Base-by-base conservation (phyloP, 345 rosid genomes). In the Eucalyptus melliodora region DNA sequence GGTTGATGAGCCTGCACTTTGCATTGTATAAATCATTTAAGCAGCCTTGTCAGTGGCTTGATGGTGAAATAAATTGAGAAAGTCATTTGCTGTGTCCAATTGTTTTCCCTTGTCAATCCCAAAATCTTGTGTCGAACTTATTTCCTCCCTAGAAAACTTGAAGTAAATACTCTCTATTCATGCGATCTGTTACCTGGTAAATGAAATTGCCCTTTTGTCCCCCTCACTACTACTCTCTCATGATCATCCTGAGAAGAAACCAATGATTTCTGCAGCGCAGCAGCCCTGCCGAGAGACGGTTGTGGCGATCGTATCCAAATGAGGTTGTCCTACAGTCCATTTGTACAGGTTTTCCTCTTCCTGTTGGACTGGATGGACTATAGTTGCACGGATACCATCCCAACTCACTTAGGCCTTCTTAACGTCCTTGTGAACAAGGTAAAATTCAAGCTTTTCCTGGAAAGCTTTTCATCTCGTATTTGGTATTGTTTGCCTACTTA, bases 321-420 rank as follows among this genome's bases (percentile, higher is more conserved):
- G 97, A 93, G 92, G 90, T 89, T 96, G 89, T 93, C 95, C 69
- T 96, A 93, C 89, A 92, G 96, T 91, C 94, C 95, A 9, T 85
- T 94, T 89, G 97, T 96, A 15, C 97, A 94, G 11, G 88, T 94
- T 62, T 87, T 94, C 89, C 90, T 96, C 87, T 95, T 92, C 92
- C 89, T 94, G 89, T 89, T 94, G 55, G 95, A 95, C 90, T 96
- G 97, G 98, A 93, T 94, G 95, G 96, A 95, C 89, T 95, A 89
- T 90, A 92, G 96, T 23, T 95, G 95, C 90, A 95, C 95, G 37
- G 97, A 93, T 90, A 65, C 93, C 9, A 90, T 96, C 37, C 96
- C 96, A 45, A 92, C 88, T 80, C 94, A 88, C 87, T 92, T 94
- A 90, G 97, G 96, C 88, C 93, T 96, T 37, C 94, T 96, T 90